These are phyloP conservation scores for Backusella tarrabulga DNA, from an alignment of 192 early-diverging fungal species.

Conservation along the genomic window DNA sequence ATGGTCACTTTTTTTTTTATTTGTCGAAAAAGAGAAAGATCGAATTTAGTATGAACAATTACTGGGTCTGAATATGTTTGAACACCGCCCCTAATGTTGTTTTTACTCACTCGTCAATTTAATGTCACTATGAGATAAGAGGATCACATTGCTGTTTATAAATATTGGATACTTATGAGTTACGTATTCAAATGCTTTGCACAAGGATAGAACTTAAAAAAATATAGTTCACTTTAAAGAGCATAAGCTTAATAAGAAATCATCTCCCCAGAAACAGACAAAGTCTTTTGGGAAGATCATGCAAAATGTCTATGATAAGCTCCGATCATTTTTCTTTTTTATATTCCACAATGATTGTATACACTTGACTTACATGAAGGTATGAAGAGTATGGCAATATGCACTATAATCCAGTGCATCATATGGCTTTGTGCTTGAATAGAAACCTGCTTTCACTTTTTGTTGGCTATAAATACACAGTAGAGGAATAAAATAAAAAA, in stretches of 20 bases:
- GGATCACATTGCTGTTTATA: neutral
- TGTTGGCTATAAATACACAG: too few relatives aligned
- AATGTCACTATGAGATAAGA: neutral
- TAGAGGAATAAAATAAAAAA: too few relatives aligned
- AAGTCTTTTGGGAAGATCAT: neutral
- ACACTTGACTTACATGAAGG: neutral
- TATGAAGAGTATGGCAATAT: neutral
- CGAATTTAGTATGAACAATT: neutral
- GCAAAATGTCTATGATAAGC: neutral
- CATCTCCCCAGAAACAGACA: neutral
- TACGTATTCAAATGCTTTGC: too few relatives aligned
- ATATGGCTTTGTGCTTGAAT: too few relatives aligned
- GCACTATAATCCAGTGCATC: too few relatives aligned
- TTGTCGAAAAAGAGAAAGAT: neutral
- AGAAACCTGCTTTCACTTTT: too few relatives aligned
- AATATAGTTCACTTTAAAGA: neutral
- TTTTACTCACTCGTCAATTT: neutral
- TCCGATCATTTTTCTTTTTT: neutral
- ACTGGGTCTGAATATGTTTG: neutral
- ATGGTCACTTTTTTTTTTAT: neutral
- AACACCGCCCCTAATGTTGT: neutral
- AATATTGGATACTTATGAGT: neutral
- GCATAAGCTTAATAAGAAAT: neutral
- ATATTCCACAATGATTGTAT: neutral
- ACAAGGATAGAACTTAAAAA: neutral